Evolutionary conservation across 2,329 filamentous ascomycete species (phyloP).

Genomic region (Cladosporium sp.): DNA sequence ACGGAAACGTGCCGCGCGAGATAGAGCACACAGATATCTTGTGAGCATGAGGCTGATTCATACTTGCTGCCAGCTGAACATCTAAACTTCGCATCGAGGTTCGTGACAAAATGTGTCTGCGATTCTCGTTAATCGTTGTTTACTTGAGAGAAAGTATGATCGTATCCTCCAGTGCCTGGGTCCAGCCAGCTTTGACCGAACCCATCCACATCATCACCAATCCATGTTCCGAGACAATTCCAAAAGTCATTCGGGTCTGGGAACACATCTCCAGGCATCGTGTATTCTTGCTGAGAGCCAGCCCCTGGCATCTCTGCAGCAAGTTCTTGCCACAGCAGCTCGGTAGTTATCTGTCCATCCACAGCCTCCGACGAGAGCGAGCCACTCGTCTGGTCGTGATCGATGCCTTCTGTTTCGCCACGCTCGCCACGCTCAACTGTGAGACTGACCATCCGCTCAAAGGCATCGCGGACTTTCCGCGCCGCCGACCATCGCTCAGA

Average conservation of each 20-base stretch:
- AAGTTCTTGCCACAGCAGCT: constrained; percentile 1
- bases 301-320: neutral
- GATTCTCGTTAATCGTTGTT: neutral
- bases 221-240: neutral
- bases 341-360: neutral
- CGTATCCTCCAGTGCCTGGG: neutral
- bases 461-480: constrained; percentile 15
- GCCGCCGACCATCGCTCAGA: constrained; percentile 24
- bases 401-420: neutral
- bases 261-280: neutral
- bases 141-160: neutral
- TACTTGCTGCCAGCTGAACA: neutral
- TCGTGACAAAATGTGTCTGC: neutral
- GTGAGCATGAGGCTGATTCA: neutral
- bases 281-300: neutral
- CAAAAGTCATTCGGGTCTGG: neutral
- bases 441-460: constrained; percentile 5
- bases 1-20: no score
- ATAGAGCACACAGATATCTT: neutral
- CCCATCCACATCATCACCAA: neutral
- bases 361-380: neutral
- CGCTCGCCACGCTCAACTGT: neutral
- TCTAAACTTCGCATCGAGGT: neutral
- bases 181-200: neutral
- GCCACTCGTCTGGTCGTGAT: neutral